Evolutionary conservation across 164 flowering plant genomes (phyloP), one percentile per base, ranked within the genome.

Genomic region (Pachysandra terminalis): DNA sequence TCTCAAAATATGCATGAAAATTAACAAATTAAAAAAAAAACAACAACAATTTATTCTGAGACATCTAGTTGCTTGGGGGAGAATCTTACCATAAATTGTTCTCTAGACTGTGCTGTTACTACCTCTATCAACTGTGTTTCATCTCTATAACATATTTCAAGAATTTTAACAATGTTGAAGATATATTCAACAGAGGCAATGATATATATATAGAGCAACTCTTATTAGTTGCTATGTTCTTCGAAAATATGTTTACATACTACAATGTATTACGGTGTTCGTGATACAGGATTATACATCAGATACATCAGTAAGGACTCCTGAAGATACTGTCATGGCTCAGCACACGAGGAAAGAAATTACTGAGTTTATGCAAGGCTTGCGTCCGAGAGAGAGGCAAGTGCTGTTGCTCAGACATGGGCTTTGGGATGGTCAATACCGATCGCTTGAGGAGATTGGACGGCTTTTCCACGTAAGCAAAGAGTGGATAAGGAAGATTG

Each of bases 401-500:
- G 93, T 91, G 25, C 49, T 89, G 67, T 55, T 74, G 7, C 75
- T 86, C 28, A 76, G 98, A 61, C 80, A 77, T 58, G 97, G 91
- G 41, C 74, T 87, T 21, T 64, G 69, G 19, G 78, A 74, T 16
- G 69, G 65, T n/a, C 79, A 54, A 5, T 66, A 80, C 60, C 83
- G 68, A 68, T 82, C 91, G n/a, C 83, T 87, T 3, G 75, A 70
- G 58, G 87, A 85, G 70, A 84, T 84, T 21, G 91, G 91, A 41
- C 78, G 61, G 70, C 70, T 71, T 48, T 72, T 82, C 63, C 23
- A 52, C 14, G 86, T 90, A 26, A 93, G 88, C 80, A 89, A 87
- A 68, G 94, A 89, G 67, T 87, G 98, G 91, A 82, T 91, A 40
- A 74, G 96, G 70, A 83, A 74, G 69, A 71, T 87, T 66, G 92